Percentiles rank a stretch among this genome's conserved stretches.
phyloP scores from a whole-genome alignment of 73 alveolate species.

The Urostyla sp. region DNA sequence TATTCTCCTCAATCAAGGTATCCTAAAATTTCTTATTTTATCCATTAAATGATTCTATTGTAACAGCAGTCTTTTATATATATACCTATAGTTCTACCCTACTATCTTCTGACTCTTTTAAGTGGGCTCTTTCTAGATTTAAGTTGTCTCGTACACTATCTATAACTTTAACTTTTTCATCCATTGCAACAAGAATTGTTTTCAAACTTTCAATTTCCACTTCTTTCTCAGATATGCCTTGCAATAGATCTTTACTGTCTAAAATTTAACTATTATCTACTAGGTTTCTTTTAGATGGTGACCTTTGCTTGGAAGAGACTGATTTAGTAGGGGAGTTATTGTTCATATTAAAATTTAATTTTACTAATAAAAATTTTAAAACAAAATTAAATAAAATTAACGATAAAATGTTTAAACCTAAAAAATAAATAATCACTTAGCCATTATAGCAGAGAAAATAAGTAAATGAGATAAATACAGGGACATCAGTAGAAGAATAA shows the following conservation, averaged over 20 bases:
- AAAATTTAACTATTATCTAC: not conserved
- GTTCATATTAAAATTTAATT: too few species aligned
- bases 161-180: slow-evolving; percentile 52
- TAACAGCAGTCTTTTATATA: not conserved
- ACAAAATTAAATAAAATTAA: too few species aligned
- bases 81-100: slow-evolving; percentile 51
- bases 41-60: slow-evolving; percentile 11
- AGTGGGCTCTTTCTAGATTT: not conserved
- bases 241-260: slow-evolving; percentile 31
- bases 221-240: slow-evolving; percentile 62
- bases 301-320: too few species aligned
- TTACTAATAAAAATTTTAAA: too few species aligned
- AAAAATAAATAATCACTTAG: too few species aligned
- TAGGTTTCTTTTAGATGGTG: too few species aligned
- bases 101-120: slow-evolving; percentile 42
- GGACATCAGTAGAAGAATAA: too few species aligned
- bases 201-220: slow-evolving; percentile 65
- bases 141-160: slow-evolving; percentile 39
- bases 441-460: too few species aligned
- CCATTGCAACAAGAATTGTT: slow-evolving; percentile 50
- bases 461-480: too few species aligned
- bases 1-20: slow-evolving; percentile 39
- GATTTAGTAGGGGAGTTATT: too few species aligned
- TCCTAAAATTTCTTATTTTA: slow-evolving; percentile 44
- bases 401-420: too few species aligned